Evolutionary conservation across 192 early-diverging fungal genomes (phyloP), one percentile per base, ranked within the genome.

Genomic region (Diversispora eburnea): DNA sequence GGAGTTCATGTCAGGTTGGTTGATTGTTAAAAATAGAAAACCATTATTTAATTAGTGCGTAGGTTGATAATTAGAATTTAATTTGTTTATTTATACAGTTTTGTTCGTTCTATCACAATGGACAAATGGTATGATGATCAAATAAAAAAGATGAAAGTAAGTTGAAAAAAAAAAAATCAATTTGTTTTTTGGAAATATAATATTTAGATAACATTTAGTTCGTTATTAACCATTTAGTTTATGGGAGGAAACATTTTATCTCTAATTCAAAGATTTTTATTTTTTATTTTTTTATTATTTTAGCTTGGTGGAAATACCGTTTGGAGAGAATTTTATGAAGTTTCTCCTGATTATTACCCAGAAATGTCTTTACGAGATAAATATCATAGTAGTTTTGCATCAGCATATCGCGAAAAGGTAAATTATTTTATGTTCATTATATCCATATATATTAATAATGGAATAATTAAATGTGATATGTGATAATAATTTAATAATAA

Each of bases 21-120:
- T 33, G 2, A 33, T 33, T 33, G 25, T 33, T 2, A 9, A 25
- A 66, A 48, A 9, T 54, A 47, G 15, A 8, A 41, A 39, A 54
- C 19, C 13, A 19, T 66, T 17, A 19, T 59, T 25, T 43, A 0
- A 20, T 20, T 65, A 20, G 12, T 48, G 8, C 65, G 13, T 55
- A 13, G 19, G 49, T 17, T 33, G n/a, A 57, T 3, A 8, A 12
- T 25, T 13, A 58, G 19, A 22, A 52, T 70, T 70, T 43, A 42
- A 12, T 51, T 51, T 12, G 68, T 43, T 7, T 46, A 4, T 49
- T 20, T 20, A 39, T 75, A 81, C 67, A 90, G 90, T 79, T 99
- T 99, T 87, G 97, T 99, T 55, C 90, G 97, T n/a, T 99, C 97
- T 3, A 92, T 99, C 68, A 91, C 91, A 5, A 99, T 99, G 97